These are phyloP conservation scores for Fomitopsis pinicola DNA, from an alignment of 1,284 basidiomycete species.

Conservation along the genomic window DNA sequence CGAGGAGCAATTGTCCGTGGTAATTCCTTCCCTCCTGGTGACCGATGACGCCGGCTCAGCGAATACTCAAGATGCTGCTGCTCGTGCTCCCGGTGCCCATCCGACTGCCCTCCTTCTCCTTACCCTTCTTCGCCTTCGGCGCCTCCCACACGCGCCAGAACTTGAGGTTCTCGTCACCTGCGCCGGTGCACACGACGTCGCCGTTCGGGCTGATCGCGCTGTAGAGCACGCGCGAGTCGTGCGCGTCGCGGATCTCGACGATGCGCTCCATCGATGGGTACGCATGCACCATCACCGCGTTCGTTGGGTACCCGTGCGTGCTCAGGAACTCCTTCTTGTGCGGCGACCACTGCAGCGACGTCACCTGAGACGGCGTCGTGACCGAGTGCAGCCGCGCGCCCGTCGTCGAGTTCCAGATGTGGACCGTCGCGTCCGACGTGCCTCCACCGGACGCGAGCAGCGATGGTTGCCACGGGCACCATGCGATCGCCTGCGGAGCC, in stretches of 20 bases:
- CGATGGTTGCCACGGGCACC: constrained; percentile 96
- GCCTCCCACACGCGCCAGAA: constrained; percentile 84
- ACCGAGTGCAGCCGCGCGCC: constrained; percentile 84
- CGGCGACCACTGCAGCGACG: constrained; percentile 86
- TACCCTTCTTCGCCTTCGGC: constrained; percentile 46
- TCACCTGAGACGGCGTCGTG: constrained; percentile 87
- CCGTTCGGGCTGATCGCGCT: constrained; percentile 85
- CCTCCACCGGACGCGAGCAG: constrained; percentile 94
- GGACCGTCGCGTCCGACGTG: constrained; percentile 90
- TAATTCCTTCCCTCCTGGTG: neutral
- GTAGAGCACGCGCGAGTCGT: constrained; percentile 86
- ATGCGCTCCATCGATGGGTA: constrained; percentile 64
- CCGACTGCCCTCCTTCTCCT: constrained; percentile 33
- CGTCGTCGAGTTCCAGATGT: constrained; percentile 90
- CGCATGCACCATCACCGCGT: constrained; percentile 45
- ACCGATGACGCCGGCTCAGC: constrained; percentile 5
- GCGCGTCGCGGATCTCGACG: constrained; percentile 87
- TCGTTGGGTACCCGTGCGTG: constrained; percentile 87
- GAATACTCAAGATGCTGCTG: constrained; percentile 25
- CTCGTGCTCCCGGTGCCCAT: constrained; percentile 26
- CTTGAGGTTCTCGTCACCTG: constrained; percentile 92
- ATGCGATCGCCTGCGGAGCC: constrained; percentile 74
- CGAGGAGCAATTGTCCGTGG: neutral
- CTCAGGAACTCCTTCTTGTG: constrained; percentile 90
- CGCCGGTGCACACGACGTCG: constrained; percentile 85